Percentiles rank a stretch among this genome's conserved stretches.
phyloP scores from a whole-genome alignment of 2,329 filamentous ascomycete genomes.

The Aspergillus ruber region DNA sequence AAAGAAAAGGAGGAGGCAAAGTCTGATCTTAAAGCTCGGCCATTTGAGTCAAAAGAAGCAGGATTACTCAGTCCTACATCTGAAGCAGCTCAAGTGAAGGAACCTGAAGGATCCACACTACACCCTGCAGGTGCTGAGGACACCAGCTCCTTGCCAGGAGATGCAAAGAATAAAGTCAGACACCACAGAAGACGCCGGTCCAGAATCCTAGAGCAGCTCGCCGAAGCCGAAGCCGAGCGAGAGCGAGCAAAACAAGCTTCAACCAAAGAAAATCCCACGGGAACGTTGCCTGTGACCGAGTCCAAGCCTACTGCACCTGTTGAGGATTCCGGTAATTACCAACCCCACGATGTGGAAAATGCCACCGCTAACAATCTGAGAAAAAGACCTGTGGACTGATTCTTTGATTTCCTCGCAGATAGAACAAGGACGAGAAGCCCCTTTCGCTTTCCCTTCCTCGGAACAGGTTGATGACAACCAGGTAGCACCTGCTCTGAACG shows the following conservation, averaged over 20 bases:
- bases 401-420: conserved; percentile 39
- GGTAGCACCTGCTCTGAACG: not conserved
- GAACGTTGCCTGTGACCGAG: conserved; percentile 19
- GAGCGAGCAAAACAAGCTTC: conserved; percentile 3
- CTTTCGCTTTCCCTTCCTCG: conserved; percentile 26
- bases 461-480: conserved; percentile 22
- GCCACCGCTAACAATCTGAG: conserved; percentile 24
- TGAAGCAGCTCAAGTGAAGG: not conserved
- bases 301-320: conserved; percentile 21
- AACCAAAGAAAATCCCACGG: conserved; percentile 13
- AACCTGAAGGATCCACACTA: conserved; percentile 4
- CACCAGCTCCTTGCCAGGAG: conserved; percentile 26
- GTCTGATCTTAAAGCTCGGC: not conserved
- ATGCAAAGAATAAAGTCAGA: conserved; percentile 43
- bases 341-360: conserved; percentile 35
- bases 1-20: not conserved
- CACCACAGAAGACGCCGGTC: conserved; percentile 38
- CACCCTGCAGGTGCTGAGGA: conserved; percentile 10
- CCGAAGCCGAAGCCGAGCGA: not conserved
- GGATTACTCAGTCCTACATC: not conserved
- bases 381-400: conserved; percentile 40
- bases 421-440: conserved; percentile 32
- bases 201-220: conserved; percentile 17
- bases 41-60: conserved; percentile 9
- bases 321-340: conserved; percentile 42